Base-by-base conservation (phyloP, 2,329 filamentous ascomycete species). In the Sclerotinia sclerotiorum region DNA sequence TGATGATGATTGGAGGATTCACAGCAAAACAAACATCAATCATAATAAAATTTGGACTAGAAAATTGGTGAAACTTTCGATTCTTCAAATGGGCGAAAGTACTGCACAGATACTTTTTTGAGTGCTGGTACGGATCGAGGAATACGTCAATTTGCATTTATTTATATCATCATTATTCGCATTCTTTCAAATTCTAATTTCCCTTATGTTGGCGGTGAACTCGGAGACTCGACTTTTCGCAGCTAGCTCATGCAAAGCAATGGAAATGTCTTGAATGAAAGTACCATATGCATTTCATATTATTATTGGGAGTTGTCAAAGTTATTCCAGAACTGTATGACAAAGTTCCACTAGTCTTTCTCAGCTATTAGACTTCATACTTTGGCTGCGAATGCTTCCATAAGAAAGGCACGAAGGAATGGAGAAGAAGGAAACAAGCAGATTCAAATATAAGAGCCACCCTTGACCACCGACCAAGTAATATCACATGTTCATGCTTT, bases 21-120 rank as follows among this genome's bases (percentile, higher is more conserved):
- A 62, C 27, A 62, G 60, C 39, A 49, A 66, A 66, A 66, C 64
- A 66, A 60, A 60, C 64, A 65, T 65, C 42, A 56, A 42, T 44
- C 24, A 19, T 52, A 44, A 42, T 42, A 42, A 42, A 63, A 21
- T 13, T 32, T 60, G 42, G 27, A 60, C 27, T 44, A 3, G 46
- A 21, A 42, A 60, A 46, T 21, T 60, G 35, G 35, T 57, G 32
- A 39, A 24, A 56, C 21, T 39, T 24, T 17, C 54, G 39, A 39
- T 56, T 39, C 52, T 60, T 60, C 42, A 4, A 44, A 29, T 60
- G 42, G 24, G 24, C 42, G 46, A 51, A 19, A 35, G 44, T 24
- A 44, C 11, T 17, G 21, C 35, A 46, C 19, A 48, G 42, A 35
- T 29, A 42, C 19, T 48, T 17, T 32, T 49, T 17, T 24, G 24